These are phyloP conservation scores for Ceratobasidium sp. DNA, from an alignment of 1,284 basidiomycete species.

Conservation along the genomic window DNA sequence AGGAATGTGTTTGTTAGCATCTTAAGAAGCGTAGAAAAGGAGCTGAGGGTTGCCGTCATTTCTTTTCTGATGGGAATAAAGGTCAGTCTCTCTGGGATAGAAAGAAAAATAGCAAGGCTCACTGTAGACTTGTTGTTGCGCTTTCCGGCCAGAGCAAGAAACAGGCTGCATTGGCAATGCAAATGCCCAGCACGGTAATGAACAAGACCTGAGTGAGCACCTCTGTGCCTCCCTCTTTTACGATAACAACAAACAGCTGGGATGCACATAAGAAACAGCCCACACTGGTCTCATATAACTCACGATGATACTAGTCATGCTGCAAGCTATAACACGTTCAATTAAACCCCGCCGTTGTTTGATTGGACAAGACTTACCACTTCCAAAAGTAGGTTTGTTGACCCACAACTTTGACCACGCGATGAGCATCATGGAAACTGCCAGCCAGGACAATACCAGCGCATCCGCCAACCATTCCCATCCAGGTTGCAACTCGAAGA, in stretches of 20 bases:
- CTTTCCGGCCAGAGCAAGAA: conserved; percentile 83
- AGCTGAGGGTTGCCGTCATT: conserved; percentile 85
- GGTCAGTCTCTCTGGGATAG: too few species aligned
- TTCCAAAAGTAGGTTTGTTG: conserved; percentile 87
- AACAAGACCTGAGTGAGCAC: conserved; percentile 76
- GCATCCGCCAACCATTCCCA: conserved; percentile 73
- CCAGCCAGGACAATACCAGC: conserved; percentile 80
- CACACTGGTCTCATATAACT: conserved; percentile 66
- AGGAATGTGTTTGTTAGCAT: conserved; percentile 86
- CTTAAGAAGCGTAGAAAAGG: conserved; percentile 82
- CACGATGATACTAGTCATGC: conserved; percentile 87
- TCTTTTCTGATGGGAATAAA: conserved; percentile 51
- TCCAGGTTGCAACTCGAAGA: conserved; percentile 66
- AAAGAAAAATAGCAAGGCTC: too few species aligned
- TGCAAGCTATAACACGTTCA: conserved; percentile 66
- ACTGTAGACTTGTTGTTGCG: conserved; percentile 83
- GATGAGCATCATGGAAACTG: conserved; percentile 78
- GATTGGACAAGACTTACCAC: conserved; percentile 61
- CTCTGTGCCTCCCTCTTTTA: conserved; percentile 87
- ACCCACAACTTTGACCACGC: conserved; percentile 93
- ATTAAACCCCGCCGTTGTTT: not conserved
- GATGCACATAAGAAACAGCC: conserved; percentile 36
- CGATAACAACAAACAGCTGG: conserved; percentile 59
- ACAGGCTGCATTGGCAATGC: conserved; percentile 85
- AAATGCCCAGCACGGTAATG: conserved; percentile 78